phyloP scores from a whole-genome alignment of 2,329 filamentous ascomycete genomes.

The Colletotrichum gigasporum region DNA sequence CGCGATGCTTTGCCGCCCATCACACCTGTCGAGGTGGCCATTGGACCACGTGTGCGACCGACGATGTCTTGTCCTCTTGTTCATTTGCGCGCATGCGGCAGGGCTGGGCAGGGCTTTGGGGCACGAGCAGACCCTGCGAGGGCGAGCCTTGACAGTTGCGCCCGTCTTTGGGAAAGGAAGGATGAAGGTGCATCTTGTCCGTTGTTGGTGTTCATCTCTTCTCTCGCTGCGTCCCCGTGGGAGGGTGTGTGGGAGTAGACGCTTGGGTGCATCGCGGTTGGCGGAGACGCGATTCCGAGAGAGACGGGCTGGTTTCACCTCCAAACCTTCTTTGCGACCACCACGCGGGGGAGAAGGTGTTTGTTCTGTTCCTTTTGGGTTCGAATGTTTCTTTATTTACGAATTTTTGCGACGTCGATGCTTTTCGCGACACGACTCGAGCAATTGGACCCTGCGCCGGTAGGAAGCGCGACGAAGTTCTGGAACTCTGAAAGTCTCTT shows the following conservation, averaged over 20 bases:
- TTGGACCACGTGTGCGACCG: slow-evolving; percentile 19
- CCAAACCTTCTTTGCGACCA: neutral
- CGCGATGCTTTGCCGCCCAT: slow-evolving; percentile 12
- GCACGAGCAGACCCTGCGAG: slow-evolving; percentile 13
- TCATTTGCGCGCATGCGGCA: neutral
- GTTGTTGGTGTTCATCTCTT: neutral
- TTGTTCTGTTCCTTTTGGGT: neutral
- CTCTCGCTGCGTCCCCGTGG: neutral
- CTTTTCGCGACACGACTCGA: neutral
- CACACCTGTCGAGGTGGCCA: neutral
- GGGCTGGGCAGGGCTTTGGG: neutral
- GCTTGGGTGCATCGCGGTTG: slow-evolving; percentile 16
- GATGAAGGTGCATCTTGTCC: neutral
- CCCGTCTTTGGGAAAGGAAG: neutral
- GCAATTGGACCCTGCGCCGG: neutral
- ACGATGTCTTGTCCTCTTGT: neutral
- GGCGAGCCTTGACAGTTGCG: slow-evolving; percentile 4
- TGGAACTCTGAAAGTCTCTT: neutral
- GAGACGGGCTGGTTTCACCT: slow-evolving; percentile 22
- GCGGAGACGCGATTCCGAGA: slow-evolving; percentile 19
- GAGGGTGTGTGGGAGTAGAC: neutral
- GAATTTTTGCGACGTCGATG: neutral
- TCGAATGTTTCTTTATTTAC: neutral
- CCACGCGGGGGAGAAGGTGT: neutral
- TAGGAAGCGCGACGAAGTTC: neutral